Evolutionary conservation across 306 rosid species (phyloP), one percentile per base, ranked within the genome.

Genomic region (Quercus wislizeni): DNA sequence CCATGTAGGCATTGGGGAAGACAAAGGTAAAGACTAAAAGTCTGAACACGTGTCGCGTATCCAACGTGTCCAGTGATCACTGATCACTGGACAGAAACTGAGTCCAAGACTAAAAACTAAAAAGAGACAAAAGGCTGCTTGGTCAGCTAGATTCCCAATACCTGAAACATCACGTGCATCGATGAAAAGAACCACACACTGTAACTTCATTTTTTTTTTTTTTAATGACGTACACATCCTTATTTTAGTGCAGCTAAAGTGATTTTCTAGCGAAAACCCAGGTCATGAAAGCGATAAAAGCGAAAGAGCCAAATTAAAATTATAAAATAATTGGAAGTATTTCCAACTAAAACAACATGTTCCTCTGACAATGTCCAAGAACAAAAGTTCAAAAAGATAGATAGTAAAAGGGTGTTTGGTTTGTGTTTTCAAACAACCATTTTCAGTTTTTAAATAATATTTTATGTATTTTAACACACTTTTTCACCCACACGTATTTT

Each of bases 111-210:
- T 20, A 2, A 28, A 7, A 2, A 38, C 46, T 38, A 38, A 41
- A 41, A 41, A 41, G 46, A 23, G 83, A 87, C 87, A 84, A 83
- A 85, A 80, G 71, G 84, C 74, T 82, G 81, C 30, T 46, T 28
- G 28, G 67, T 78, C 41, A 76, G 77, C 27, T 28, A 73, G 81
- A 91, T 82, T 88, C 86, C 89, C 84, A 68, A 71, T 81, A 55
- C 71, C 84, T 19, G 25, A 73, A n/a, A n/a, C 5, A 83, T 80
- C 92, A 91, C 92, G 89, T 90, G 91, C 84, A 86, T 55, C 54
- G 33, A 33, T 23, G 56, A 19, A 31, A 3, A 49, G 52, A 28
- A 74, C 71, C 3, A 23, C 5, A 2, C n/a, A 5, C 33, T 2
- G 30, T 9, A 19, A 64, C 31, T 25, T n/a, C 17, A 10, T 2